These are phyloP conservation scores for Penicillium sp. DNA, from an alignment of 2,329 filamentous ascomycete genomes.

Conservation along the genomic window DNA sequence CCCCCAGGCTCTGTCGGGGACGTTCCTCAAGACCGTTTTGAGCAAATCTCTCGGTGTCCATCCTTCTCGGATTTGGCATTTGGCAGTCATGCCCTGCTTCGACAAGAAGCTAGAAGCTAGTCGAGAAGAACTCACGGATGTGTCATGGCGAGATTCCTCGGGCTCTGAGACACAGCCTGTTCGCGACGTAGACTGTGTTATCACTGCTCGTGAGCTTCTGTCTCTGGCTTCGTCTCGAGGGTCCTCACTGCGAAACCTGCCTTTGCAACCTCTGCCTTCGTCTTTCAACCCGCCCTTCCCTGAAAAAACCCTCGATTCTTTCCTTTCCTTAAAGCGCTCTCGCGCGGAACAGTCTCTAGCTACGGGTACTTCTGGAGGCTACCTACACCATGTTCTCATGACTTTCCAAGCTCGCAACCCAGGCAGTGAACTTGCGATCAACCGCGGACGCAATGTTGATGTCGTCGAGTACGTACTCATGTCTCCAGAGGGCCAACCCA, in stretches of 20 bases:
- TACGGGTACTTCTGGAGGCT: slow-evolving; percentile 82
- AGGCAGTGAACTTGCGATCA: slow-evolving; percentile 67
- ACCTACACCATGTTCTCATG: slow-evolving; percentile 78
- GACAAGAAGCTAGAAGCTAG: slow-evolving; percentile 98
- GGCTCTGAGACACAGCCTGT: slow-evolving; percentile 50
- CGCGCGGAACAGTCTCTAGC: slow-evolving; percentile 44
- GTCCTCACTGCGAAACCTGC: slow-evolving; percentile 70
- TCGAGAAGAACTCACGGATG: slow-evolving; percentile 83
- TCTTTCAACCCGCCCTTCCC: slow-evolving; percentile 62
- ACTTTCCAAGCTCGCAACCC: slow-evolving; percentile 68
- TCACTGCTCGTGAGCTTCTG: slow-evolving; percentile 90
- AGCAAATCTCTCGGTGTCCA: slow-evolving; percentile 68
- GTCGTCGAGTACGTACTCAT: slow-evolving; percentile 79
- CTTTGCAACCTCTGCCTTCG: slow-evolving; percentile 54
- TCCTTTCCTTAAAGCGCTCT: slow-evolving; percentile 65
- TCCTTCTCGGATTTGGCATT: slow-evolving; percentile 83
- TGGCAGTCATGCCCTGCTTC: slow-evolving; percentile 97
- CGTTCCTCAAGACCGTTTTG: slow-evolving; percentile 81
- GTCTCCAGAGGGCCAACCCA: slow-evolving; percentile 52
- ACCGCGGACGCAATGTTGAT: slow-evolving; percentile 81
- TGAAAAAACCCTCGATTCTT: slow-evolving; percentile 65
- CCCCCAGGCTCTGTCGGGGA: slow-evolving; percentile 87
- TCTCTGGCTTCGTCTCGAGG: slow-evolving; percentile 80
- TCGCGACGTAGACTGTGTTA: slow-evolving; percentile 94
- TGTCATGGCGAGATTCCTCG: slow-evolving; percentile 58